Base-by-base conservation (phyloP, 2,329 filamentous ascomycete species). In the Colletotrichum eleusines region DNA sequence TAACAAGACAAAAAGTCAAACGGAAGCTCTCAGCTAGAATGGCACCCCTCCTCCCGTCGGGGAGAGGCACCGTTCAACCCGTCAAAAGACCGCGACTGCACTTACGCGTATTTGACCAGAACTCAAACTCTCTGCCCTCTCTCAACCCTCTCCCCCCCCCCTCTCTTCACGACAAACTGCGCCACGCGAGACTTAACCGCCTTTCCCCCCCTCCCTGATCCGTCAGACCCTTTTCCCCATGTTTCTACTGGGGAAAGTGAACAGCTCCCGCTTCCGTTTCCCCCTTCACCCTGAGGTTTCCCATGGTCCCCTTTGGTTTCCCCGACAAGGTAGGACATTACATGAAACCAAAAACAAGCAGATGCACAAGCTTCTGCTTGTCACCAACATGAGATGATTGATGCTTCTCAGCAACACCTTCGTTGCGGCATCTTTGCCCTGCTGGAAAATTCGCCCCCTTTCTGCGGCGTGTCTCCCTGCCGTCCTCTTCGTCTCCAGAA, bases 341-440 rank as follows among this genome's bases (percentile, higher is more conserved):
- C 20, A 54, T 54, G 60, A 50, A 50, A 63, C 60, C 20, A 40
- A 5, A n/a, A 23, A 5, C n/a, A n/a, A n/a, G n/a, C n/a, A 20
- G 11, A 1, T 28, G 23, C 23, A 26, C 60, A 55, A 28, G 46
- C 60, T 40, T 44, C 55, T 28, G 16, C n/a, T 23, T n/a, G 26
- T 54, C 57, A n/a, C 20, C 12, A 31, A 55, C n/a, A 66, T 55
- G 55, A 31, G 67, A 70, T 66, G 63, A 66, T 31, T 63, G 35
- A 55, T 16, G 48, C n/a, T 33, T 23, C 42, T 31, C 48, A 33
- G 31, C 28, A 26, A 23, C 44, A 12, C 38, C 35, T 12, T 28
- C 23, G n/a, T 14, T n/a, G 28, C 18, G 20, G 44, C 35, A 33
- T 4, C 26, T 61, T 35, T 11, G 20, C 20, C 18, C 26, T 18